Evolutionary conservation across 2,329 filamentous ascomycete species (phyloP).

Genomic region (Exophiala mesophila): DNA sequence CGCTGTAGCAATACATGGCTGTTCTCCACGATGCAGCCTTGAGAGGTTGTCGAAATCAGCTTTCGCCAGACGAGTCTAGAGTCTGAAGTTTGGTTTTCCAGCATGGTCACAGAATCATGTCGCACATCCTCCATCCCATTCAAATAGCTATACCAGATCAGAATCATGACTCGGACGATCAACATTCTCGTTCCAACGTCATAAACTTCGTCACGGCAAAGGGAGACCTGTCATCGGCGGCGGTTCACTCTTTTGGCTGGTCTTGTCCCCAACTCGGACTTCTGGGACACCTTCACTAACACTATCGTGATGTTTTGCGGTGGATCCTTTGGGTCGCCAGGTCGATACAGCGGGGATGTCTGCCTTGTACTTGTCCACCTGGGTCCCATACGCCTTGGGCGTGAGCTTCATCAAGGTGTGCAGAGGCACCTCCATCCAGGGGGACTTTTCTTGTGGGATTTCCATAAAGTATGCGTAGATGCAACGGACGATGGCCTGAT

Average conservation of each 20-base stretch:
- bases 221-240: neutral
- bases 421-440: conserved; percentile 97
- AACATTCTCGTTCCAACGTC: no score
- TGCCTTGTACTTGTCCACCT: conserved; percentile 80
- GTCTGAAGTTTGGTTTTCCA: no score
- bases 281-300: conserved; percentile 18
- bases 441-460: conserved; percentile 82
- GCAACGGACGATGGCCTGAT: conserved; percentile 92
- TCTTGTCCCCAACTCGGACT: conserved; percentile 14
- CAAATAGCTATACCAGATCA: no score
- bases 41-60: no score
- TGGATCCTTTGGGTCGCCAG: conserved; percentile 74
- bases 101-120: no score
- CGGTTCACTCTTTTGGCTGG: neutral
- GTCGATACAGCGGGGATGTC: conserved; percentile 95
- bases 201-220: neutral
- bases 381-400: conserved; percentile 86
- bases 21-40: no score
- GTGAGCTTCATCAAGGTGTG: conserved; percentile 97
- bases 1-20: no score
- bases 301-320: conserved; percentile 24
- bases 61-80: no score
- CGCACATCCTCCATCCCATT: no score
- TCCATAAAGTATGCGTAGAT: conserved; percentile 99
- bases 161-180: no score